Conservation (phyloP, 495 filamentous ascomycete genomes). For the Tuber brumale region DNA sequence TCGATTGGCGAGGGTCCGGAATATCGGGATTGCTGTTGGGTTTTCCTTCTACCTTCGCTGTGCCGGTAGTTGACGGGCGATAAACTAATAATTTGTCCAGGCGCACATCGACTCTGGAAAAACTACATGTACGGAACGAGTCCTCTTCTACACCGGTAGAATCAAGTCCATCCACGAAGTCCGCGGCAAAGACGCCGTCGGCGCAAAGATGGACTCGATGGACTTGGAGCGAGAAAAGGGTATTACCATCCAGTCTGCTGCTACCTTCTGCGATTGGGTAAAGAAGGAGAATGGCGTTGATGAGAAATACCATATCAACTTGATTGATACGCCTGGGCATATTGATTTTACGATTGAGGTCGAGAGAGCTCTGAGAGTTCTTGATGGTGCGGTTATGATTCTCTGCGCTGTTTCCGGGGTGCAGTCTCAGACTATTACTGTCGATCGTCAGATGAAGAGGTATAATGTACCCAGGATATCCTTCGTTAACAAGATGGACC, state of each 20-base stretch:
- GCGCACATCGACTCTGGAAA: slow-evolving; percentile 99
- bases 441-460: slow-evolving; percentile 96
- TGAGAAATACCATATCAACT: slow-evolving; percentile 93
- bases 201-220: slow-evolving; percentile 99
- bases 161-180: slow-evolving; percentile 98
- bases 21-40: slow-evolving; percentile 95
- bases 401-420: slow-evolving; percentile 96
- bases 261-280: slow-evolving; percentile 96
- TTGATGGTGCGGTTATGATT: slow-evolving; percentile 98
- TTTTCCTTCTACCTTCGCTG: neutral
- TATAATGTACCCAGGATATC: slow-evolving; percentile 94
- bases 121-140: slow-evolving; percentile 92
- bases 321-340: slow-evolving; percentile 98
- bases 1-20: slow-evolving; percentile 72
- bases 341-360: slow-evolving; percentile 99
- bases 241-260: slow-evolving; percentile 97
- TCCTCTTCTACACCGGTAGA: slow-evolving; percentile 96
- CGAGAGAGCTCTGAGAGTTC: slow-evolving; percentile 87
- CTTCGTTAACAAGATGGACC: slow-evolving; percentile 99
- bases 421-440: slow-evolving; percentile 95
- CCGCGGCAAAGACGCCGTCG: slow-evolving; percentile 86
- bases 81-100: slow-evolving; percentile 46
- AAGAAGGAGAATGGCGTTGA: slow-evolving; percentile 69
- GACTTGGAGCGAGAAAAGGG: slow-evolving; percentile 96
- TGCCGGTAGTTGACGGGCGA: slow-evolving; percentile 15